Evolutionary conservation across 2,329 filamentous ascomycete genomes (phyloP).

Genomic region (Berkeleyomyces basicola): DNA sequence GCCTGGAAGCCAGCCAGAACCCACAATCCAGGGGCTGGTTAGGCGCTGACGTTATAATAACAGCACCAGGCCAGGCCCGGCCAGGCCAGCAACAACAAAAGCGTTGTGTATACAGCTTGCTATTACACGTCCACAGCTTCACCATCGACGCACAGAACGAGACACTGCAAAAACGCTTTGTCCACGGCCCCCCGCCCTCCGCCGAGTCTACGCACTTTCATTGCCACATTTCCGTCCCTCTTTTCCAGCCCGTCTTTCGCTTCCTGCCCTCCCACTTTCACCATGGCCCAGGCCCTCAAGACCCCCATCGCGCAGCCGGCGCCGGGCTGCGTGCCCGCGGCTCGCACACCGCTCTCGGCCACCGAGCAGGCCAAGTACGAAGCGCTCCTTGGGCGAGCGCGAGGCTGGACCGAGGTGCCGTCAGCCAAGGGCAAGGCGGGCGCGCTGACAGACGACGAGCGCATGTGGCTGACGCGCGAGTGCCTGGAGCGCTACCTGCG

Average conservation of each 20-base stretch:
- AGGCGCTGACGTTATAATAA: background rate
- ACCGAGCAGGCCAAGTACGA: conserved; percentile 76
- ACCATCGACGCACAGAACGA: background rate
- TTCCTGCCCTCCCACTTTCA: background rate
- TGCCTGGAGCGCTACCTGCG: conserved; percentile 86
- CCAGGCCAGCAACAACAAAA: background rate
- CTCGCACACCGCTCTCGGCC: conserved; percentile 44
- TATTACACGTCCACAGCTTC: background rate
- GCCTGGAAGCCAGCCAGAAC: background rate
- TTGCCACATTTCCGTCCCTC: background rate
- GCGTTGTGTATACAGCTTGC: background rate
- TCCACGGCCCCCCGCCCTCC: too few relatives aligned
- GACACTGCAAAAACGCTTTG: background rate
- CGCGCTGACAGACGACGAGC: conserved; percentile 62
- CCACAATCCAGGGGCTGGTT: background rate
- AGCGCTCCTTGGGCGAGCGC: conserved; percentile 52
- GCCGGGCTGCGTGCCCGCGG: conserved; percentile 38
- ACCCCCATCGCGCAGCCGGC: conserved; percentile 44
- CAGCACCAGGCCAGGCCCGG: background rate
- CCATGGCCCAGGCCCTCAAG: conserved; percentile 20
- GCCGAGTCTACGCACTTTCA: background rate
- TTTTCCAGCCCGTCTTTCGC: background rate
- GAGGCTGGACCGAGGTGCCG: conserved; percentile 27
- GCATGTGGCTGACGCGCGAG: conserved; percentile 80
- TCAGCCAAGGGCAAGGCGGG: conserved; percentile 40